These are phyloP conservation scores for Cryptococcus sp. DNA, from an alignment of 1,284 basidiomycete species.

Conservation along the genomic window DNA sequence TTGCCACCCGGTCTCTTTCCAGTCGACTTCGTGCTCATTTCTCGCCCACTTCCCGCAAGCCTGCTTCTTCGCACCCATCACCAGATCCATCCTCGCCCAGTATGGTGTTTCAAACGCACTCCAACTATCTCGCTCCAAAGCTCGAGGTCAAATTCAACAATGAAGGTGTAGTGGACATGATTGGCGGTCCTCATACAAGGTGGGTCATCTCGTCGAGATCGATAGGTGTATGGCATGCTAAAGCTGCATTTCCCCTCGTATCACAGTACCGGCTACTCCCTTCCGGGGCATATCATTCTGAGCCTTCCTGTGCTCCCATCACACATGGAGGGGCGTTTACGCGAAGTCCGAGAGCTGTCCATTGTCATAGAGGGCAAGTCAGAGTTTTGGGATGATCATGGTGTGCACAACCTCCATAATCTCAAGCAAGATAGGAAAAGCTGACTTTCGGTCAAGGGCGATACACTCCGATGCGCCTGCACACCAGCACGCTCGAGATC, in stretches of 20 bases:
- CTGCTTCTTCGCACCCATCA: no score
- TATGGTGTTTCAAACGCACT: conserved; percentile 18
- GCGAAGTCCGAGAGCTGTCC: conserved; percentile 32
- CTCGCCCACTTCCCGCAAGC: no score
- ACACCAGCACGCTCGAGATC: conserved; percentile 21
- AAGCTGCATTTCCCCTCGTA: no score
- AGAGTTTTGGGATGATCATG: conserved; percentile 46
- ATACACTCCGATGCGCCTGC: conserved; percentile 43
- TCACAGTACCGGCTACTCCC: conserved; percentile 33
- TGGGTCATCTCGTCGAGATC: conserved; percentile 17
- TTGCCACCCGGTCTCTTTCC: no score
- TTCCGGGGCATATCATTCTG: conserved; percentile 33
- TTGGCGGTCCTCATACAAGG: conserved; percentile 36
- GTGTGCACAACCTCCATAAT: conserved; percentile 23
- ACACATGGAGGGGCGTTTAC: conserved; percentile 13
- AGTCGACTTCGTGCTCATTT: no score
- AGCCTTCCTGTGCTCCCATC: conserved; percentile 25
- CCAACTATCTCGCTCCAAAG: conserved; percentile 21
- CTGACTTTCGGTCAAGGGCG: conserved; percentile 35
- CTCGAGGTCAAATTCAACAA: conserved; percentile 32
- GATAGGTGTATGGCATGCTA: neutral
- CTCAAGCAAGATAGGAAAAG: neutral
- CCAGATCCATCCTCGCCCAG: neutral
- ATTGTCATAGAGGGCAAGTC: conserved; percentile 46
- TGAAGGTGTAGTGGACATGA: conserved; percentile 33